Percentiles rank a stretch among this genome's conserved stretches.
These are phyloP conservation scores for Fraxinus xanthoxyloides DNA, from an alignment of 305 asterid genomes.

Conservation along the genomic window DNA sequence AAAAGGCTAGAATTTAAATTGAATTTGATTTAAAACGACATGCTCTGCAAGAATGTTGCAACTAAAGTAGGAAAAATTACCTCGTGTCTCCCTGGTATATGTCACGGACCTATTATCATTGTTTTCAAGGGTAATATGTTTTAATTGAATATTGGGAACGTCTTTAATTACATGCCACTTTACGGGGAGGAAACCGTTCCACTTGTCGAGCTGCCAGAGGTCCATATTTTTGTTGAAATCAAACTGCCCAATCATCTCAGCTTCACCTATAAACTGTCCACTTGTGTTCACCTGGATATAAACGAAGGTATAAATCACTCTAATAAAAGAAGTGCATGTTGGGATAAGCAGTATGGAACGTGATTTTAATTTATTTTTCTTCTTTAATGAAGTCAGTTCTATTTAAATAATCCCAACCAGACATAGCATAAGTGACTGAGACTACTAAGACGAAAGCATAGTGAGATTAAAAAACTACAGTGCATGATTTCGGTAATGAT, in stretches of 20 bases:
- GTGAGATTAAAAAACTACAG: neutral
- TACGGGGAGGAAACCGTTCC: slow-evolving; percentile 73
- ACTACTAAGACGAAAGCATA: neutral
- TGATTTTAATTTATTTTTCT: neutral
- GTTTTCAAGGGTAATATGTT: slow-evolving; percentile 64
- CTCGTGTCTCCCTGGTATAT: slow-evolving; percentile 75
- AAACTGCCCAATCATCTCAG: slow-evolving; percentile 74
- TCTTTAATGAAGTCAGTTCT: neutral
- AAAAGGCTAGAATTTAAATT: neutral
- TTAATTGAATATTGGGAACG: slow-evolving; percentile 47
- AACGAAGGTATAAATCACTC: neutral
- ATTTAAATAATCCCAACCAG: neutral
- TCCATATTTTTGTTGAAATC: slow-evolving; percentile 73
- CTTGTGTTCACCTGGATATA: slow-evolving; percentile 61
- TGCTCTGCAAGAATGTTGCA: neutral
- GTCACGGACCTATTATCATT: slow-evolving; percentile 63
- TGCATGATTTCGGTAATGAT: neutral
- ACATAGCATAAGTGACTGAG: neutral
- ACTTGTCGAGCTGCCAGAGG: slow-evolving; percentile 80
- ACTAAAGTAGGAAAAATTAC: slow-evolving; percentile 23
- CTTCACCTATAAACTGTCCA: slow-evolving; percentile 79
- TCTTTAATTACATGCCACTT: slow-evolving; percentile 77
- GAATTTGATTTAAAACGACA: neutral
- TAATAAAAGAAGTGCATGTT: neutral
- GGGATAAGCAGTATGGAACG: neutral